A percentile compares a stretch with the other conserved stretches of the same genome.
phyloP scores from a whole-genome alignment of 73 alveolate genomes.

The Breviolum minutum region DNA sequence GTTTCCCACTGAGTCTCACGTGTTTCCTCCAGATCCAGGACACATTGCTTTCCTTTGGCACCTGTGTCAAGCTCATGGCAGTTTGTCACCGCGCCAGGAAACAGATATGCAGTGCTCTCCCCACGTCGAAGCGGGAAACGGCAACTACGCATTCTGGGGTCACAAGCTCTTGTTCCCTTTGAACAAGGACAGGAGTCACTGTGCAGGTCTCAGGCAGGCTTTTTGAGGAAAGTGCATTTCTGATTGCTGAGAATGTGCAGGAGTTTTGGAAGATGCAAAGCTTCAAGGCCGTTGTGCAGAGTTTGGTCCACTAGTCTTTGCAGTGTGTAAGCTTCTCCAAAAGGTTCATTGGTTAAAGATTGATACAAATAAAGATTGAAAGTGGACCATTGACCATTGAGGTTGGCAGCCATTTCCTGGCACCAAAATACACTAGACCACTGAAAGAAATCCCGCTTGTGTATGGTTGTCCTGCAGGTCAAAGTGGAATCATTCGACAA shows the following conservation, averaged over 20 bases:
- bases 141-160: constrained; percentile 31
- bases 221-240: too few relatives aligned
- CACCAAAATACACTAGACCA: too few relatives aligned
- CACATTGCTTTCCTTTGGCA: too few relatives aligned
- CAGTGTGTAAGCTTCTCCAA: background rate
- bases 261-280: background rate
- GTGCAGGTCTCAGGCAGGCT: too few relatives aligned
- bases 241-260: background rate
- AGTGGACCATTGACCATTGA: too few relatives aligned
- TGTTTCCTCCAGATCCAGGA: too few relatives aligned
- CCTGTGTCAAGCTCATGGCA: too few relatives aligned
- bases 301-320: background rate
- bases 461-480: background rate
- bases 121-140: constrained; percentile 49
- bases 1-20: too few relatives aligned
- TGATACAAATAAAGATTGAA: too few relatives aligned
- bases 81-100: background rate
- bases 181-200: background rate
- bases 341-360: too few relatives aligned
- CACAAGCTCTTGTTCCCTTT: constrained; percentile 43
- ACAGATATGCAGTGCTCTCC: background rate
- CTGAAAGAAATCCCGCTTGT: too few relatives aligned
- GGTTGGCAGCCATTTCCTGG: too few relatives aligned
- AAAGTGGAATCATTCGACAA: constrained; percentile 57
- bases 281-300: background rate